A percentile compares a stretch with the other conserved stretches of the same genome.
Evolutionary conservation across 1,284 basidiomycete species (phyloP).

Genomic region (Apiotrichum gamsii): DNA sequence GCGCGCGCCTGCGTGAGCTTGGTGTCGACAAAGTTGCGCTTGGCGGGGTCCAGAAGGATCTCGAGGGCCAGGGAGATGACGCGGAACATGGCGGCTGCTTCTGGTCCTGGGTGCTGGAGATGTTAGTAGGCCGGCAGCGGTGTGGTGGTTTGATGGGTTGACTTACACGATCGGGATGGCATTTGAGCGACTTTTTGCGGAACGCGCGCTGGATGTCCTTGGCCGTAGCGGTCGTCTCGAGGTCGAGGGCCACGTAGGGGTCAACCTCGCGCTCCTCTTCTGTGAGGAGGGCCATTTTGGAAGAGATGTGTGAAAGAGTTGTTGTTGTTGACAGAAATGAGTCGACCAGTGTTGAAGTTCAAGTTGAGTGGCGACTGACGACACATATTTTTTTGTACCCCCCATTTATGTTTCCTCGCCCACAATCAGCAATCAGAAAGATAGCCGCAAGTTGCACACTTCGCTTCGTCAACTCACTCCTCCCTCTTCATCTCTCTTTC

Average conservation of each 20-base stretch:
- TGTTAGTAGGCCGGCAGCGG: neutral
- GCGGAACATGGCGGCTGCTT: slow-evolving; percentile 71
- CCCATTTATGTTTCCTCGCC: neutral
- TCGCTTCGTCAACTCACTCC: too few relatives aligned
- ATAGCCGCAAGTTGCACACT: too few relatives aligned
- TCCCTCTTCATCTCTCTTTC: too few relatives aligned
- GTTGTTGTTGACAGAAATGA: neutral
- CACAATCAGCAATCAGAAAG: slow-evolving; percentile 1
- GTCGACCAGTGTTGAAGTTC: neutral
- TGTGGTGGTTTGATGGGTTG: neutral
- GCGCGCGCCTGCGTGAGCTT: slow-evolving; percentile 67
- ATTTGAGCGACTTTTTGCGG: slow-evolving; percentile 71
- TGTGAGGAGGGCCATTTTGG: slow-evolving; percentile 32
- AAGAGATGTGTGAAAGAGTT: neutral
- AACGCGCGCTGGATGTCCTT: slow-evolving; percentile 79
- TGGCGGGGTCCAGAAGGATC: slow-evolving; percentile 72
- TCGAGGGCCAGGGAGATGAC: slow-evolving; percentile 79
- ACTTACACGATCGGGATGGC: slow-evolving; percentile 78
- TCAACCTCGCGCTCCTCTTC: slow-evolving; percentile 51
- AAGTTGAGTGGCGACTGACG: neutral
- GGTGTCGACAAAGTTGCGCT: slow-evolving; percentile 74
- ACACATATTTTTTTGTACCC: too few relatives aligned
- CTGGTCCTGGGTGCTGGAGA: slow-evolving; percentile 23
- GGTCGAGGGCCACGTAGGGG: slow-evolving; percentile 68
- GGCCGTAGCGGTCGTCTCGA: slow-evolving; percentile 65